phyloP scores from a whole-genome alignment of 352 stramenopile genomes.

The Plasmopara viticola region DNA sequence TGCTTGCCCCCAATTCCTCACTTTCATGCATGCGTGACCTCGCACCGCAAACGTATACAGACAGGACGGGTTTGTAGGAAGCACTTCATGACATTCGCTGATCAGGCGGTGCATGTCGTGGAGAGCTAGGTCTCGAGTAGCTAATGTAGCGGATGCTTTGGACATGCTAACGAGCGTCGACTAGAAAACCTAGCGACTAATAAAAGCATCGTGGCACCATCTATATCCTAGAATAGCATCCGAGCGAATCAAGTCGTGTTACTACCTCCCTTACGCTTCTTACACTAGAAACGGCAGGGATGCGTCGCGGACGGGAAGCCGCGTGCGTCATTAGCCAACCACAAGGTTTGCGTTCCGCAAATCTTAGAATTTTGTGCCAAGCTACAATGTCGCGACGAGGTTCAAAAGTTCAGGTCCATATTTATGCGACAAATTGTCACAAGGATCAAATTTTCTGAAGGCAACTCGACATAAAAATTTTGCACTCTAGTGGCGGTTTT shows the following conservation, averaged over 20 bases:
- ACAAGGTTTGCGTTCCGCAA: neutral
- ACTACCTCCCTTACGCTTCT: neutral
- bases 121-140: constrained; percentile 14
- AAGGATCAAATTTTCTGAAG: neutral
- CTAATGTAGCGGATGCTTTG: constrained; percentile 3
- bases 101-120: constrained; percentile 55
- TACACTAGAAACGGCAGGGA: neutral
- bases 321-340: neutral
- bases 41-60: constrained; percentile 56
- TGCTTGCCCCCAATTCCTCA: constrained; percentile 52
- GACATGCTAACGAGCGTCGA: neutral
- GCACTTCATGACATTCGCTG: constrained; percentile 38
- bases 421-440: neutral
- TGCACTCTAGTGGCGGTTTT: neutral
- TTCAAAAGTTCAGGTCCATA: too few species aligned
- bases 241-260: neutral
- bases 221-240: neutral
- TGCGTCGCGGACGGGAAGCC: neutral
- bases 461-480: neutral
- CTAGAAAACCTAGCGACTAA: neutral
- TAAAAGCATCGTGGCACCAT: neutral
- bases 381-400: too few species aligned
- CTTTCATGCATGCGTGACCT: constrained; percentile 65
- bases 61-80: constrained; percentile 39
- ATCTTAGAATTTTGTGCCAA: too few species aligned